Conservation (phyloP, 257 asterid genomes). For the Nicotiana paniculata region DNA sequence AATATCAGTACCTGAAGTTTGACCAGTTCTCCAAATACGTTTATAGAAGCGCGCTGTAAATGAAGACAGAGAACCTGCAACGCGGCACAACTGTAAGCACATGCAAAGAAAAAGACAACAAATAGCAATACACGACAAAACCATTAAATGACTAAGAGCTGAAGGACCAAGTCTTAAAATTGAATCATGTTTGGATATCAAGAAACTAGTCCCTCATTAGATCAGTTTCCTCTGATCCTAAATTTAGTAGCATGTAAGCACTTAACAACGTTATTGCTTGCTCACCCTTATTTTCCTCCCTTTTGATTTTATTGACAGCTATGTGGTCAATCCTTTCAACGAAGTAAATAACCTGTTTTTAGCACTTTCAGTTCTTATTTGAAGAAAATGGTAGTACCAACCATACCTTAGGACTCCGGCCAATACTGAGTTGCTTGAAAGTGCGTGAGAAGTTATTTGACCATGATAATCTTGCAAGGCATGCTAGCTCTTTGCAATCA, state of each 20-base stretch:
- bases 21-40: constrained; percentile 57
- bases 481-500: constrained; percentile 58
- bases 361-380: not conserved
- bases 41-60: constrained; percentile 84
- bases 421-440: constrained; percentile 63
- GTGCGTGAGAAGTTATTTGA: constrained; percentile 64
- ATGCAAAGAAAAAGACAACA: not conserved
- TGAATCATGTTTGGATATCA: not conserved
- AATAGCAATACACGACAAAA: not conserved
- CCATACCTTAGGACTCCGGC: constrained; percentile 70
- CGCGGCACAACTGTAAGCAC: not conserved
- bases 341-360: not conserved
- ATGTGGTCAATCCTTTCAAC: not conserved
- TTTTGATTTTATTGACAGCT: not conserved
- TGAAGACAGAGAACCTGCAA: constrained; percentile 86
- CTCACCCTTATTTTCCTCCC: not conserved
- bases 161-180: not conserved
- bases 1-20: constrained; percentile 56
- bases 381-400: not conserved
- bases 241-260: not conserved
- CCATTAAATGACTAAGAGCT: not conserved
- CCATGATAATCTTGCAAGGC: constrained; percentile 68
- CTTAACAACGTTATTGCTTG: not conserved
- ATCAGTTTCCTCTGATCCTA: not conserved
- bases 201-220: not conserved